phyloP scores from a whole-genome alignment of 768 basidiomycete genomes.

The Lentinula edodes region DNA sequence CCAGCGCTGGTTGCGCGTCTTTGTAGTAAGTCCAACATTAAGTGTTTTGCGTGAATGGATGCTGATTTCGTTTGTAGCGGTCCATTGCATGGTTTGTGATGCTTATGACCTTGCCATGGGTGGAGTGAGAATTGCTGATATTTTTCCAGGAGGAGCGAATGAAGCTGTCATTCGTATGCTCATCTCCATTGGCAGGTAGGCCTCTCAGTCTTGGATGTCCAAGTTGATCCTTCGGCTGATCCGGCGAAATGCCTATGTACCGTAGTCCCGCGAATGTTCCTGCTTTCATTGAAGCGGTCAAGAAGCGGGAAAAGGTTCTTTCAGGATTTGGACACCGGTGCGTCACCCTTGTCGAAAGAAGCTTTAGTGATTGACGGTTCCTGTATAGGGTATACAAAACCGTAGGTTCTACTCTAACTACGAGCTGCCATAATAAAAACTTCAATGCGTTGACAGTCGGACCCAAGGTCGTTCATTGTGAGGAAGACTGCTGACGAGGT shows the following conservation, averaged over 20 bases:
- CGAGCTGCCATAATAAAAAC: not conserved
- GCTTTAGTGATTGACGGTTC: not conserved
- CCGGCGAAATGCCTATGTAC: not conserved
- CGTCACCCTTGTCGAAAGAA: conserved; percentile 12
- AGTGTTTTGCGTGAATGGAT: not conserved
- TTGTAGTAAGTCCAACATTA: conserved; percentile 65
- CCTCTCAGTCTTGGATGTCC: not conserved
- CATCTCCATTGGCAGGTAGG: conserved; percentile 77
- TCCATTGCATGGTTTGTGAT: conserved; percentile 55
- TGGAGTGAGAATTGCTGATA: not conserved
- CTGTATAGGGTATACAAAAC: conserved; percentile 63
- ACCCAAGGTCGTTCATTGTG: conserved; percentile 88
- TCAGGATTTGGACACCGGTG: conserved; percentile 88
- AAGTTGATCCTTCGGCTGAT: not conserved
- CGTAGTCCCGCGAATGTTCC: conserved; percentile 77
- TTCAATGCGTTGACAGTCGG: conserved; percentile 48
- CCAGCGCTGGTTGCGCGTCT: conserved; percentile 79
- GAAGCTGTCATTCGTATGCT: conserved; percentile 96
- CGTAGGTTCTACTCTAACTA: conserved; percentile 25
- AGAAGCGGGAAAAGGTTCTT: conserved; percentile 81
- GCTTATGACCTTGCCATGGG: not conserved
- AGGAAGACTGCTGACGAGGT: conserved; percentile 88
- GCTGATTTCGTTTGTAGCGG: conserved; percentile 37
- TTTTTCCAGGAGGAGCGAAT: conserved; percentile 68
- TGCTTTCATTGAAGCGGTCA: conserved; percentile 80